Evolutionary conservation across 495 filamentous ascomycete genomes (phyloP), one percentile per base, ranked within the genome.

Genomic region (Aspergillus funiculosus): DNA sequence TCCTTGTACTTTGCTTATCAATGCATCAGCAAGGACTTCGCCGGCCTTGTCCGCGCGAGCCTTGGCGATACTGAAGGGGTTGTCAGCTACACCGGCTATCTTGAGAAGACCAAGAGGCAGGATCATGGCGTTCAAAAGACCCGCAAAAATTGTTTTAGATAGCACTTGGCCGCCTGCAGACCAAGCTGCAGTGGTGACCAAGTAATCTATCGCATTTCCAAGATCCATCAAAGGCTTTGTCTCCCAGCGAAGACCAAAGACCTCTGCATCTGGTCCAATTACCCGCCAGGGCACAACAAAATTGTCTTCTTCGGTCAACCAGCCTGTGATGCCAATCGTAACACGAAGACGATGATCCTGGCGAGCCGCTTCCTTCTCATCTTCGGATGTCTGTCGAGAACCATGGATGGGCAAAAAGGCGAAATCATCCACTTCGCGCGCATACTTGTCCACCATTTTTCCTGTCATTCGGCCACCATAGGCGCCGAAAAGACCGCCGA

Each of bases 161-260:
- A 84, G 74, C 52, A 94, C 84, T 51, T 95, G 82, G 40, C 77
- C 77, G 53, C 87, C 85, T 3, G 87, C 88, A 42, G 75, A 72
- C 84, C 87, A 95, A 6, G 87, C 85, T 24, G 83, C 78, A 48
- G 76, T 86, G 46, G 80, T 85, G 11, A 94, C 71, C 44, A 94
- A 75, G 1, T 78, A 78, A 35, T 82, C 78, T 45, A 97, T 77
- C 1, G 85, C 73, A 52, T 75, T 80, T 0, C 88, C 89, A 17
- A 96, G 73, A 42, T 88, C 87, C 50, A 83, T 68, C 36, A 96
- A 66, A 0, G 84, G 71, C 28, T 89, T 82, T 7, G 83, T 66
- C 57, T 98, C 92, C 81, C 84, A 97, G 32, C 85, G 78, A 18
- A 97, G 73, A 2, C 81, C 86, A 56, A 95, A 96, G 6, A 83